Evolutionary conservation across 768 basidiomycete genomes (phyloP), one percentile per base, ranked within the genome.

Genomic region (Xerocomus brunneocitrinus): DNA sequence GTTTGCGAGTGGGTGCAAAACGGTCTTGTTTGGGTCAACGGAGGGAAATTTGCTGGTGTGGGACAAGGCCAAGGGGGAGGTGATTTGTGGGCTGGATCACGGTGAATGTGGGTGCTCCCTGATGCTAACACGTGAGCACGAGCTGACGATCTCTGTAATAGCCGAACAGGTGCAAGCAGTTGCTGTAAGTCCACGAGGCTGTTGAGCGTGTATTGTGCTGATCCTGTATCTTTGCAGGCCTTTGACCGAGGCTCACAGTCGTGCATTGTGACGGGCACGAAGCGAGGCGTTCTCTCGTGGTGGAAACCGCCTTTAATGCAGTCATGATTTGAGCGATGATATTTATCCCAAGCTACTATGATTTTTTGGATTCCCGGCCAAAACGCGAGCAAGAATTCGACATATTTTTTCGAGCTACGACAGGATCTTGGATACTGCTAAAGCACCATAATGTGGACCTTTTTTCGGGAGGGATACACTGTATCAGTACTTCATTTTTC

Each of bases 51-150:
- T 81, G 28, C 67, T 86, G 36, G 78, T 82, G 31, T 87, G 86
- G 85, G 82, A 87, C 60, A 76, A 71, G 62, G 72, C 71, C 62
- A 79, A 75, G 51, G 79, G 75, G 10, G 70, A 69, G 3, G 66
- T 84, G 25, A 73, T 83, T 13, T 82, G 80, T 65, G 85, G 80
- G 30, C 63, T 87, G 58, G 79, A 83, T 57, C 82, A 85, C 58
- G 75, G 76, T 13, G 79, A 83, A 58, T 78, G 84, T 84, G 63
- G 59, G 76, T 61, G 28, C 40, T 7, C 27, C 41, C 42, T n/a
- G 9, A 8, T 8, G 36, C 12, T 30, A 6, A 12, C 43, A 40
- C 35, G 28, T 31, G 36, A 35, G 47, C 49, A 30, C 8, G 38
- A 24, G 27, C 49, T 68, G 45, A 65, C 31, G 31, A 42, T 9